A percentile compares a stretch with the other conserved stretches of the same genome.
Evolutionary conservation across 768 basidiomycete genomes (phyloP).

Genomic region (Mycena rebaudengoi): DNA sequence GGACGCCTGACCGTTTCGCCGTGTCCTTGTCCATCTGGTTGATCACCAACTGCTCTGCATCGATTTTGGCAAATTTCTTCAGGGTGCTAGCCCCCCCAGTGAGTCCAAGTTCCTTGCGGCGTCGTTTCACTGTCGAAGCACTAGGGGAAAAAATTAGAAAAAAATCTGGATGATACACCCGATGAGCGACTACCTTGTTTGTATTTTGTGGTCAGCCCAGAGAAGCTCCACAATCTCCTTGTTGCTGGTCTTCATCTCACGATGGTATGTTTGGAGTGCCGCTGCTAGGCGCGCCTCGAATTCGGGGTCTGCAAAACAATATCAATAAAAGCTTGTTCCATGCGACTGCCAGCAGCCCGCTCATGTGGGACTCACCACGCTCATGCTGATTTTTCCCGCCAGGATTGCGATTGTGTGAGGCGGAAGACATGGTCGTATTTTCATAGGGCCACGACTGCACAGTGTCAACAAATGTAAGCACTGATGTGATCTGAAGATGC

Average conservation of each 20-base stretch:
- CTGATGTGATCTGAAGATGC: too few relatives aligned
- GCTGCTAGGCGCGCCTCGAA: conserved; percentile 18
- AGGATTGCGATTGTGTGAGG: conserved; percentile 26
- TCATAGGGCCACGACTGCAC: background rate
- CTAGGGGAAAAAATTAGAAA: conserved; percentile 14
- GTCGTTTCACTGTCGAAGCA: conserved; percentile 24
- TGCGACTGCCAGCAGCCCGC: too few relatives aligned
- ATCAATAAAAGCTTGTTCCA: background rate
- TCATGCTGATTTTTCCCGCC: conserved; percentile 28
- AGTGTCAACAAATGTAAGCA: too few relatives aligned
- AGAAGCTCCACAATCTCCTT: conserved; percentile 24
- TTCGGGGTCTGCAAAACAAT: conserved; percentile 13
- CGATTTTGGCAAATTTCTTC: conserved; percentile 5
- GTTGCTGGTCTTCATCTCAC: conserved; percentile 26
- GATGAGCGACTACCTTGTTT: conserved; percentile 21
- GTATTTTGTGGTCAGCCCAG: conserved; percentile 21
- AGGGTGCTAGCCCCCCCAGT: conserved; percentile 12
- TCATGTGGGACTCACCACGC: conserved; percentile 3
- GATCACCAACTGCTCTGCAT: conserved; percentile 22
- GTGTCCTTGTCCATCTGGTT: conserved; percentile 28
- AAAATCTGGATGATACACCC: conserved; percentile 8
- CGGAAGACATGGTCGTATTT: background rate
- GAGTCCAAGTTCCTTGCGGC: conserved; percentile 18
- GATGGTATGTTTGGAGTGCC: conserved; percentile 31
- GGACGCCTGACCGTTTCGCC: conserved; percentile 13